These are phyloP conservation scores for Xylaria digitata DNA, from an alignment of 2,329 filamentous ascomycete species.

Conservation along the genomic window DNA sequence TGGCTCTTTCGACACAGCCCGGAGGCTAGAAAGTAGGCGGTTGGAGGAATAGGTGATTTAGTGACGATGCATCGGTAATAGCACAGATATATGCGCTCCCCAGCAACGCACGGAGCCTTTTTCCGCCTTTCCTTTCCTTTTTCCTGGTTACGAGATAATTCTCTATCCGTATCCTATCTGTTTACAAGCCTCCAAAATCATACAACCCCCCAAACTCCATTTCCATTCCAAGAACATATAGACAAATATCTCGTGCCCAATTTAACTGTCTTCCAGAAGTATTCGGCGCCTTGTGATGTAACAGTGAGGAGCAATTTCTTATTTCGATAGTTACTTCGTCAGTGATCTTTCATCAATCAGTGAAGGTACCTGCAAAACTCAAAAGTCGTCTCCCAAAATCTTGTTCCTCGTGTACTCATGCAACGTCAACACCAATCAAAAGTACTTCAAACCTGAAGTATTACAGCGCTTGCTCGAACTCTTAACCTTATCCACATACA, in stretches of 20 bases:
- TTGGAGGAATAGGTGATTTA: background rate
- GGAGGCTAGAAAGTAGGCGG: background rate
- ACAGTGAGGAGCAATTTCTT: conserved; percentile 13
- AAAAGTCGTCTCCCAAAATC: conserved; percentile 13
- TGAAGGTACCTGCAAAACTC: conserved; percentile 23
- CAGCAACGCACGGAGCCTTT: too few species aligned
- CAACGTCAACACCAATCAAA: conserved; percentile 23
- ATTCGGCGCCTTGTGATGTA: conserved; percentile 5
- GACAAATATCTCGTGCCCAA: background rate
- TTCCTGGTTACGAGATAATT: background rate
- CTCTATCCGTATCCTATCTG: background rate
- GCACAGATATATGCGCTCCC: background rate
- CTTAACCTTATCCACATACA: background rate
- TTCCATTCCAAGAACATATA: background rate
- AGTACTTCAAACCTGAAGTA: conserved; percentile 11
- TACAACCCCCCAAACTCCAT: background rate
- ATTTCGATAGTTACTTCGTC: conserved; percentile 19
- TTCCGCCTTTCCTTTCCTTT: background rate
- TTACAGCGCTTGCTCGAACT: conserved; percentile 6
- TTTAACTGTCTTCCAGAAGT: conserved; percentile 6
- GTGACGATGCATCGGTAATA: background rate
- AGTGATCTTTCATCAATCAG: conserved; percentile 20
- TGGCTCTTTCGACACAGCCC: background rate
- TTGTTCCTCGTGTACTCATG: conserved; percentile 27
- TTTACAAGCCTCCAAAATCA: background rate